Percentiles rank a stretch among this genome's conserved stretches.
Evolutionary conservation across 805 yeast genomes (phyloP).

Genomic region (Peterozyma toletana): DNA sequence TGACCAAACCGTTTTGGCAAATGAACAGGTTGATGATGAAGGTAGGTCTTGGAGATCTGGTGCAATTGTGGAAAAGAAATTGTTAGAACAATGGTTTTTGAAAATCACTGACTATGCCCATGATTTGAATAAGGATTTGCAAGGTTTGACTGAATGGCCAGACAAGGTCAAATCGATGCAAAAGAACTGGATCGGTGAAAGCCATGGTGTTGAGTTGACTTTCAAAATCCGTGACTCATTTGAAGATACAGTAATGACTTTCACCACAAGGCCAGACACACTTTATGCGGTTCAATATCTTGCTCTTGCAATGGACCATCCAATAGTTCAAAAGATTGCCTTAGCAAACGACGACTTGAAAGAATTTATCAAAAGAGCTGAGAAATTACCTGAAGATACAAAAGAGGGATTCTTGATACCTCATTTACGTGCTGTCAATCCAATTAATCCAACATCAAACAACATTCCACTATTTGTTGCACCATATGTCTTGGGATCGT

Average conservation of each 20-base stretch:
- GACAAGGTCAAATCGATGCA: slow-evolving; percentile 86
- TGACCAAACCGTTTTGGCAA: slow-evolving; percentile 90
- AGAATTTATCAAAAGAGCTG: slow-evolving; percentile 34
- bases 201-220: slow-evolving; percentile 66
- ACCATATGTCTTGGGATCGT: slow-evolving; percentile 77
- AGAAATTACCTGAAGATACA: slow-evolving; percentile 34
- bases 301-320: slow-evolving; percentile 72
- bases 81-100: slow-evolving; percentile 88
- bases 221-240: slow-evolving; percentile 30
- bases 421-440: slow-evolving; percentile 42
- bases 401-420: slow-evolving; percentile 54
- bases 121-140: slow-evolving; percentile 58
- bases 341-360: slow-evolving; percentile 30
- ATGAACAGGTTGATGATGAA: slow-evolving; percentile 88
- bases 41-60: slow-evolving; percentile 98
- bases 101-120: slow-evolving; percentile 80
- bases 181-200: slow-evolving; percentile 87
- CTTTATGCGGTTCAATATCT: slow-evolving; percentile 74
- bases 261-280: slow-evolving; percentile 90
- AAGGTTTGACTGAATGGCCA: slow-evolving; percentile 72
- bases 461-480: slow-evolving; percentile 78
- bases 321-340: slow-evolving; percentile 37
- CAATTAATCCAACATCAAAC: slow-evolving; percentile 36
- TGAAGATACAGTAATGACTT: slow-evolving; percentile 37
- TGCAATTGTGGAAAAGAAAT: slow-evolving; percentile 78